Percentiles rank a stretch among this genome's conserved stretches.
Conservation (phyloP, 2,329 filamentous ascomycete species). For the Phialophora expanda region DNA sequence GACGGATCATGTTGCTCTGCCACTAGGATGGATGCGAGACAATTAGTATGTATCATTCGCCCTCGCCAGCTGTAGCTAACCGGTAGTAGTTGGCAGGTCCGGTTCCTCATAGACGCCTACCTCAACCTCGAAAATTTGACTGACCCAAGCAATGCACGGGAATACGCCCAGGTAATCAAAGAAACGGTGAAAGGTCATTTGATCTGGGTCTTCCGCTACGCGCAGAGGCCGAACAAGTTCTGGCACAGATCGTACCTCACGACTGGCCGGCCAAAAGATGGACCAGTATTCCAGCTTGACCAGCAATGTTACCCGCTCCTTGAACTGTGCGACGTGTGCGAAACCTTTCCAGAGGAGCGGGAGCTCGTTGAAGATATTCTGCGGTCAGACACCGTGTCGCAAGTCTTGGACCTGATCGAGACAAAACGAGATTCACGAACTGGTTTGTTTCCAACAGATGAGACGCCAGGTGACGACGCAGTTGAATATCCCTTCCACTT, state of each 20-base stretch:
- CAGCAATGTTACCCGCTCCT: slow-evolving; percentile 31
- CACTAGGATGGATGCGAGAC: slow-evolving; percentile 30
- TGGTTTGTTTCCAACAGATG: slow-evolving; percentile 23
- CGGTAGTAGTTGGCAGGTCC: slow-evolving; percentile 26
- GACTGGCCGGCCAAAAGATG: slow-evolving; percentile 27
- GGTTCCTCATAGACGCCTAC: slow-evolving; percentile 24
- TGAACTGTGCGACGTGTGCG: slow-evolving; percentile 27
- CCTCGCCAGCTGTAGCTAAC: slow-evolving; percentile 11
- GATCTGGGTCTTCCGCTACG: slow-evolving; percentile 24
- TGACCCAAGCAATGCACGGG: neutral
- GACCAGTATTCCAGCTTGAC: slow-evolving; percentile 27
- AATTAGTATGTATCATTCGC: slow-evolving; percentile 21
- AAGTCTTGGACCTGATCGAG: slow-evolving; percentile 23
- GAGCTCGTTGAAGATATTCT: slow-evolving; percentile 21
- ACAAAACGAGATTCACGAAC: slow-evolving; percentile 18
- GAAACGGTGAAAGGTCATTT: slow-evolving; percentile 23
- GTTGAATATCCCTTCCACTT: slow-evolving; percentile 30
- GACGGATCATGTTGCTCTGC: slow-evolving; percentile 29
- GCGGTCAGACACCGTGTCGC: slow-evolving; percentile 13
- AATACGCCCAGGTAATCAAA: slow-evolving; percentile 22
- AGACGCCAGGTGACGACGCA: slow-evolving; percentile 25
- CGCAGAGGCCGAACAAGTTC: slow-evolving; percentile 22
- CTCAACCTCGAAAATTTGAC: slow-evolving; percentile 8
- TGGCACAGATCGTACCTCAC: slow-evolving; percentile 30
- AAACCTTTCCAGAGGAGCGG: slow-evolving; percentile 24